Conservation (phyloP, 345 rosid species). For the Gossypium mustelinum region DNA sequence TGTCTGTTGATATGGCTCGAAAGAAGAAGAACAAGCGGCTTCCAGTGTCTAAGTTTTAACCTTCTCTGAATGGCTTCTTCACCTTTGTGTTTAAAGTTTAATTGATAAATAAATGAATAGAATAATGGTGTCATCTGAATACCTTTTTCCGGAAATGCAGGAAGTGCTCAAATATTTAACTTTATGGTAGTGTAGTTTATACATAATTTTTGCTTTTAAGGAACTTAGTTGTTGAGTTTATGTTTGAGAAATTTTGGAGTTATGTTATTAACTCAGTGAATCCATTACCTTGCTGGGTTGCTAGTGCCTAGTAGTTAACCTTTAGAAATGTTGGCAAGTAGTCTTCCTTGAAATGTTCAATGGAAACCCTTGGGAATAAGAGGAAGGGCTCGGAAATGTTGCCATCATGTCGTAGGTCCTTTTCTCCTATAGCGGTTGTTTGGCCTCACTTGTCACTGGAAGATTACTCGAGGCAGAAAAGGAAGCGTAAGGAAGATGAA, state of each 20-base stretch:
- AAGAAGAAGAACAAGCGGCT: slow-evolving; percentile 4
- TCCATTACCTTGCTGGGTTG: background rate
- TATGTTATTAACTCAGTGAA: background rate
- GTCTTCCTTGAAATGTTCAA: background rate
- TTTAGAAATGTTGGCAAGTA: slow-evolving; percentile 8
- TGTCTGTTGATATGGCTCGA: background rate
- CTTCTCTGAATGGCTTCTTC: background rate
- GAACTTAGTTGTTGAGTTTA: too few relatives aligned
- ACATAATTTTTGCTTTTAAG: background rate
- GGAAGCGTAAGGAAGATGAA: slow-evolving; percentile 15
- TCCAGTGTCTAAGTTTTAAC: background rate
- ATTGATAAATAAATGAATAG: background rate
- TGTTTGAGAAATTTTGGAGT: background rate
- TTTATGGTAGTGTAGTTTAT: background rate
- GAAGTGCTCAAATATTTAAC: background rate
- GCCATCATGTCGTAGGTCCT: slow-evolving; percentile 3
- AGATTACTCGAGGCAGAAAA: slow-evolving; percentile 12
- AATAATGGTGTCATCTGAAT: background rate
- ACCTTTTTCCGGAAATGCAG: slow-evolving; percentile 1
- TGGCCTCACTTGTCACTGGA: slow-evolving; percentile 5
- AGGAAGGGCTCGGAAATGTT: slow-evolving; percentile 6
- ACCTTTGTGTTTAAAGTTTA: background rate
- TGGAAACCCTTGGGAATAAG: slow-evolving; percentile 14
- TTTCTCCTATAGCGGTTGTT: background rate
- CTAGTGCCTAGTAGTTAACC: background rate